Base-by-base conservation (phyloP, 495 filamentous ascomycete species). In the Neurospora cerealis region DNA sequence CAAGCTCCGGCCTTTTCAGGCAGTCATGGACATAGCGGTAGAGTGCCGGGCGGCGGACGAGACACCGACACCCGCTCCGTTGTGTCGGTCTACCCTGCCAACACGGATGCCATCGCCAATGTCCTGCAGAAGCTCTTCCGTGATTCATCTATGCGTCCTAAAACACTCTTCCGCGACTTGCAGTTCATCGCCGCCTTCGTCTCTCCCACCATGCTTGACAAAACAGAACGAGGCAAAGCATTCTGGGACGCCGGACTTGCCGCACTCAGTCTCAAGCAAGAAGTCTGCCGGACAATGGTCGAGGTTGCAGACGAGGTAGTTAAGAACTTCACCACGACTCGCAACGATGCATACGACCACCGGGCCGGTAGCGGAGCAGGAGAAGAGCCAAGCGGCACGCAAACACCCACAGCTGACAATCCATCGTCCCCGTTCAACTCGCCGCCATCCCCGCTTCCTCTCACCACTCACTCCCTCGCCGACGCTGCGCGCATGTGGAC, bases 141-240 rank as follows among this genome's bases (percentile, higher is more conserved):
- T 54, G 89, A 93, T 77, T 81, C 88, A 6, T 87, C 91, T 15
- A 87, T 95, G 72, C 91, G 96, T 62, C 95, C 96, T 1, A 93
- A 92, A 81, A 95, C 95, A 0, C 86, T 99, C 1, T 98, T 97
- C 85, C 93, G 96, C 37, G 96, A 99, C 79, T 83, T 99, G 10
- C 96, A 99, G 79, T 97, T 93, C 79, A 97, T 99, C 76, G 93
- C 95, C 4, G 91, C 96, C 0, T 97, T 99, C 78, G 91, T 98
- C 34, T 92, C 96, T 8, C 84, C 90, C 10, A 87, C 90, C 8
- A 89, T 92, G 9, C 87, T 99, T 15, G 94, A 96, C 83, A 92
- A 93, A 75, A 95, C 91, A 0, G 92, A 95, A 70, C 89, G 90
- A 44, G 95, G 93, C 41, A 97, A 95, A 75, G 94, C 96, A 0